Evolutionary conservation across 306 rosid genomes (phyloP).

Genomic region (Glycine tomentella): DNA sequence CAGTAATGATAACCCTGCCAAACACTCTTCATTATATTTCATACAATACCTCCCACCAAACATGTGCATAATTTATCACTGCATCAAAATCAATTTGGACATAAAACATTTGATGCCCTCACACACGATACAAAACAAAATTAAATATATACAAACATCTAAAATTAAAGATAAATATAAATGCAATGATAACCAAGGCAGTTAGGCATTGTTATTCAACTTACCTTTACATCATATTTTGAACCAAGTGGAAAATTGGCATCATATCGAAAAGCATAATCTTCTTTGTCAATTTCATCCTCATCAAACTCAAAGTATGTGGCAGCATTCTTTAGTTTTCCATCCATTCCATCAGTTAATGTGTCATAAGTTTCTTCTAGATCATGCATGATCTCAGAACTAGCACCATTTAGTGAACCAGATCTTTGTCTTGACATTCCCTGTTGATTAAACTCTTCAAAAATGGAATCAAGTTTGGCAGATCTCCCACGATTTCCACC

Average conservation of each 20-base stretch:
- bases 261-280: slow-evolving; percentile 54
- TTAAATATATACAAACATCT: slow-evolving; percentile 21
- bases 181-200: neutral
- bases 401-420: slow-evolving; percentile 40
- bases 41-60: slow-evolving; percentile 25
- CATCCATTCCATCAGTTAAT: slow-evolving; percentile 60
- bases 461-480: slow-evolving; percentile 48
- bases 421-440: slow-evolving; percentile 50
- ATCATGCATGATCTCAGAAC: slow-evolving; percentile 40
- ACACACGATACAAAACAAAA: slow-evolving; percentile 7
- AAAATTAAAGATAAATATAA: neutral
- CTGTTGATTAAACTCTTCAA: slow-evolving; percentile 45
- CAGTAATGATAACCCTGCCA: neutral
- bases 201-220: slow-evolving; percentile 16
- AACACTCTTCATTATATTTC: slow-evolving; percentile 13
- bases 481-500: slow-evolving; percentile 48
- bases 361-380: slow-evolving; percentile 46
- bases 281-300: slow-evolving; percentile 31
- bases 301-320: slow-evolving; percentile 51
- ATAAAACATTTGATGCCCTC: slow-evolving; percentile 30
- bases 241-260: slow-evolving; percentile 6
- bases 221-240: slow-evolving; percentile 45
- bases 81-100: slow-evolving; percentile 1
- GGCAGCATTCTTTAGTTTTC: slow-evolving; percentile 50
- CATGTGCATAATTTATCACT: slow-evolving; percentile 18